These are phyloP conservation scores for Vanderwaltozyma verrucispora DNA, from an alignment of 805 yeast species.

Conservation along the genomic window DNA sequence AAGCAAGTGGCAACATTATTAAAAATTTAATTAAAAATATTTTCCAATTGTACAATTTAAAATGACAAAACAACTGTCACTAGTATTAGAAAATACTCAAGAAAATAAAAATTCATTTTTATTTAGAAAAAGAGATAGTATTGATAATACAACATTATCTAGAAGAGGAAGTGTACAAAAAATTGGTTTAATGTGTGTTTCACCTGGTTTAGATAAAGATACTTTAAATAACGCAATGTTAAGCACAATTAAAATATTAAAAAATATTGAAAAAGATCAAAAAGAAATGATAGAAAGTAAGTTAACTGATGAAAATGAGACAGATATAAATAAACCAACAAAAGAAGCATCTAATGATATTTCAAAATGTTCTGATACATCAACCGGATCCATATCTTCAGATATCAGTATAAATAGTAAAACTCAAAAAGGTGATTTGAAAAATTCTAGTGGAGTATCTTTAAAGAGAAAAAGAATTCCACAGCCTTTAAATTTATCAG, in stretches of 20 bases:
- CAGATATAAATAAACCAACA: neutral
- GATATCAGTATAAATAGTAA: no score
- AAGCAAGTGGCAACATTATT: no score
- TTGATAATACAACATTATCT: no score
- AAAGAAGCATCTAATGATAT: no score
- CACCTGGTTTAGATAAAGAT: conserved; percentile 20
- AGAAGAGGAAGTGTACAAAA: conserved; percentile 4
- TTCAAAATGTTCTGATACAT: no score
- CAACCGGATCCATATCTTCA: no score
- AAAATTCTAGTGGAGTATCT: conserved; percentile 6
- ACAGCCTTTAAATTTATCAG: conserved; percentile 14
- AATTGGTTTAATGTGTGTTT: conserved; percentile 19
- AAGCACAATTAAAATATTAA: conserved; percentile 16
- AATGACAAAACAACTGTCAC: no score
- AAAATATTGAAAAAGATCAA: conserved; percentile 18
- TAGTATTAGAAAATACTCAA: no score
- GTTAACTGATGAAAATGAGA: neutral
- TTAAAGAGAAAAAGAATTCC: conserved; percentile 21
- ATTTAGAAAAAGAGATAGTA: no score
- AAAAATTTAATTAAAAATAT: no score
- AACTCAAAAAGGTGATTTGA: neutral
- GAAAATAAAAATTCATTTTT: no score
- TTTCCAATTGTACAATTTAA: no score
- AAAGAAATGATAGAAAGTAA: conserved; percentile 11
- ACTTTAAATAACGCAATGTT: conserved; percentile 19